Base-by-base conservation (phyloP, 345 rosid genomes). In the Noccaea caerulescens region DNA sequence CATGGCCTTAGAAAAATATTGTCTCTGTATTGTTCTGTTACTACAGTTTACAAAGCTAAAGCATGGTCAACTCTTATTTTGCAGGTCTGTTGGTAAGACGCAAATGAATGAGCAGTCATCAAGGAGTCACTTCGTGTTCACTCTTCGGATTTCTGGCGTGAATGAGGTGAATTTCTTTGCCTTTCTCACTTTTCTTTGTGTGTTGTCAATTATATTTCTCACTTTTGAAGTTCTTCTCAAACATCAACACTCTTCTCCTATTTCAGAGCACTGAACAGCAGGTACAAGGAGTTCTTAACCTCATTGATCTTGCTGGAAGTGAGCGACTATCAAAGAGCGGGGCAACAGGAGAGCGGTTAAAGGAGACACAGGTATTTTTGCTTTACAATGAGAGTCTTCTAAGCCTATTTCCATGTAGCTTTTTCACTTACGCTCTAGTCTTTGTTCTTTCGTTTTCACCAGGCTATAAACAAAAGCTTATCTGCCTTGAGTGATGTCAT, bases 221-320 rank as follows among this genome's bases (percentile, higher is more conserved):
- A 13, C 44, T 25, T 20, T 27, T 34, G n/a, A 52, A 52, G 2
- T 36, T 59, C 36, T 12, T 25, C 44, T 69, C 4, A 37, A 73
- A 2, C 53, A 13, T 27, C 72, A 63, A 63, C 70, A 42, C 58
- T 11, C 18, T 20, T 43, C 46, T 63, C 46, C 45, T 63, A 39
- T 76, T 50, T 63, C 64, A 95, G 98, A 82, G 78, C 70, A 95
- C 98, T 37, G 94, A 88, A 54, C 98, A 95, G 74, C 93, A 92
- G 66, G 96, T 92, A 10, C 97, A 95, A 79, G 99, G 99, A 7
- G 93, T 94, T 32, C 71, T 94, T 16, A 91, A 94, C 69, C 83
- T 94, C 2, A 94, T 94, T 43, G 99, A 94, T 76, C 88, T 94
- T 20, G 99, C 99, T 58, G 99, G 99, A 52, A 94, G 99, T 57